Percentiles rank a stretch among this genome's conserved stretches.
These are phyloP conservation scores for Cornus suecica DNA, from an alignment of 148 eudicot genomes.

Conservation along the genomic window DNA sequence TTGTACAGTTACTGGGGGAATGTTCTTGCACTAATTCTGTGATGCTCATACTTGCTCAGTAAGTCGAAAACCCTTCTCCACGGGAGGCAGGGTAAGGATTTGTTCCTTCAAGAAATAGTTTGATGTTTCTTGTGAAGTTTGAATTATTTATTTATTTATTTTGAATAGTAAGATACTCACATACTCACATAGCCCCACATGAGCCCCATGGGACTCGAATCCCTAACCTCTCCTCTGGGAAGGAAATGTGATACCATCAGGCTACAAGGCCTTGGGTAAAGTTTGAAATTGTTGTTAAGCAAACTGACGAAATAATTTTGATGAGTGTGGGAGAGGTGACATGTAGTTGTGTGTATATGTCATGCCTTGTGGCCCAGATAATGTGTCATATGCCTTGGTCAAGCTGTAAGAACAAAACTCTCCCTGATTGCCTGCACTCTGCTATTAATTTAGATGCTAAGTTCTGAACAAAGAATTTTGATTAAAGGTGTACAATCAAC, in stretches of 20 bases:
- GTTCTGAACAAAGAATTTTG: background rate
- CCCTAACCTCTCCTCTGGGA: too few species aligned
- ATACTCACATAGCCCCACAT: too few species aligned
- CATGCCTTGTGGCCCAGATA: background rate
- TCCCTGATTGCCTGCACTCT: background rate
- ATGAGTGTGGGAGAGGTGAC: background rate
- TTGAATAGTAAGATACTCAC: too few species aligned
- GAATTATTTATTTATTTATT: too few species aligned
- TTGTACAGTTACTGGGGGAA: constrained; percentile 34
- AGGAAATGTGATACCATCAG: too few species aligned
- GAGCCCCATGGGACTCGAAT: too few species aligned
- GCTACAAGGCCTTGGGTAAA: too few species aligned
- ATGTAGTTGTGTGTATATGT: background rate
- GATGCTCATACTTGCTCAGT: constrained; percentile 80
- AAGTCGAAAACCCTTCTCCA: constrained; percentile 59
- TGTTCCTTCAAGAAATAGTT: background rate
- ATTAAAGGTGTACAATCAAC: background rate
- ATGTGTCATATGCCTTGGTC: too few species aligned
- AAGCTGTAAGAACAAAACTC: too few species aligned
- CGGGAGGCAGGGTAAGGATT: constrained; percentile 70
- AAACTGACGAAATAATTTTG: background rate
- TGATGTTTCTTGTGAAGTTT: background rate
- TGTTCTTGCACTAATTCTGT: constrained; percentile 85
- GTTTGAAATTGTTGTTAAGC: background rate
- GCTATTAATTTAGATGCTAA: background rate